Base-by-base conservation (phyloP, 768 basidiomycete species). In the Artomyces pyxidatus region DNA sequence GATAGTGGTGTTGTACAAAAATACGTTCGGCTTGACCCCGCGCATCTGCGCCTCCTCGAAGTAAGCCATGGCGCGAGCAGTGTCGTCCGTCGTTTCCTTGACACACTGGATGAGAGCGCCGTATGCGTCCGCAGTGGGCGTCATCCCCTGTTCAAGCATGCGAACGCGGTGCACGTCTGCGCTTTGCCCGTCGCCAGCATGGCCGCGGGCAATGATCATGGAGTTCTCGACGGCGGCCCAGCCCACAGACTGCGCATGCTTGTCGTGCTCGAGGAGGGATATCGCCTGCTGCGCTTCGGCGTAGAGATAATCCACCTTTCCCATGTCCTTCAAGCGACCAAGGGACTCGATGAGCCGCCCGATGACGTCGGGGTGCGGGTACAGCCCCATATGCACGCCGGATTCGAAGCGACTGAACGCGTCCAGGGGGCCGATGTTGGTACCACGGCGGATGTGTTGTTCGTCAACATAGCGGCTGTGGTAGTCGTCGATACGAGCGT, bases 1-100 rank as follows among this genome's bases (percentile, higher is more conserved):
- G 67, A 99, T 97, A 68, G 94, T 85, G 58, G 90, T 97, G 71
- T 99, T 98, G 73, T 87, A 99, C 32, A 99, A 77, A 68, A 85
- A 99, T 41, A 85, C 74, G 60, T 89, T 93, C 14, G 91, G 85
- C 27, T 60, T 56, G 32, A 95, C 87, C 8, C 81, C 81, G 23
- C 78, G 76, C 38, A 68, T 64, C 52, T 81, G 75, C 19, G 85
- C 75, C 65, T 99, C 94, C 25, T 82, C 69, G 70, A 85, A 98
- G 26, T 97, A 76, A 26, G 80, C 75, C 65, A 92, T 71, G 0
- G 92, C 94, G 54, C 92, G 88, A 3, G 82, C 76, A 0, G 92
- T 85, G 58, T 98, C 95, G 65, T 98, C 95, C 10, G 96, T 98
- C 19, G 95, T 96, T 56, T 97, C 92, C 67, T 87, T 90, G 58